A percentile compares a stretch with the other conserved stretches of the same genome.
Evolutionary conservation across 2,329 filamentous ascomycete species (phyloP).

Genomic region (Raffaelea albimanens): DNA sequence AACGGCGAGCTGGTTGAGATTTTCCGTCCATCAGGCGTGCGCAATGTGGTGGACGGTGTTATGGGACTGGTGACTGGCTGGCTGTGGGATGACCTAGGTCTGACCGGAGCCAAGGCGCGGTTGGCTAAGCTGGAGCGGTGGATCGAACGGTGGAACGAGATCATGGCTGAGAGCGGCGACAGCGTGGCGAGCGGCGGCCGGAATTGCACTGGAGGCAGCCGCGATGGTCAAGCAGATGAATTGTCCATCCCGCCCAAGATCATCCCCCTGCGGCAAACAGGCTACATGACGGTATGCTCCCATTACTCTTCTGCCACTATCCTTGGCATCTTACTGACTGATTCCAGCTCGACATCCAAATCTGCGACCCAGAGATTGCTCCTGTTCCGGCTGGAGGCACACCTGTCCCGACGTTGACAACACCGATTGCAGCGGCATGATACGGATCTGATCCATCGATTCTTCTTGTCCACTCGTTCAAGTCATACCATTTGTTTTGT

Average conservation of each 20-base stretch:
- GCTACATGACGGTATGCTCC: conserved; percentile 15
- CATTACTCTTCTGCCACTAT: not conserved
- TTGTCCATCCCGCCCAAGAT: conserved; percentile 14
- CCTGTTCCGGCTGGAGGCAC: conserved; percentile 13
- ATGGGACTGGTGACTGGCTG: conserved; percentile 81
- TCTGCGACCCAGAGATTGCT: conserved; percentile 16
- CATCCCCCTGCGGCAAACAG: conserved; percentile 15
- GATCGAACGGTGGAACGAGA: conserved; percentile 78
- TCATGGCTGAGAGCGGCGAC: conserved; percentile 43
- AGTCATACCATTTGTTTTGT: not conserved
- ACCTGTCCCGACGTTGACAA: conserved; percentile 7
- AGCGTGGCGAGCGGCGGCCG: too few species aligned
- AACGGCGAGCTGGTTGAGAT: conserved; percentile 69
- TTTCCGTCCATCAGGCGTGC: conserved; percentile 67
- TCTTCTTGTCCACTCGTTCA: too few species aligned
- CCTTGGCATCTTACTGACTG: not conserved
- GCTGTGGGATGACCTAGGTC: conserved; percentile 86
- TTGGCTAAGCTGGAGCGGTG: conserved; percentile 65
- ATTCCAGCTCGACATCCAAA: conserved; percentile 16
- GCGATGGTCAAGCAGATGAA: conserved; percentile 3
- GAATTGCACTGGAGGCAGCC: not conserved
- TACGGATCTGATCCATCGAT: not conserved
- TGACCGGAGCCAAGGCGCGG: conserved; percentile 64
- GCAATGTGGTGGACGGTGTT: conserved; percentile 71
- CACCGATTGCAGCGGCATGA: not conserved